These are phyloP conservation scores for Pythium sukuiense DNA, from an alignment of 352 stramenopile genomes.

Conservation along the genomic window DNA sequence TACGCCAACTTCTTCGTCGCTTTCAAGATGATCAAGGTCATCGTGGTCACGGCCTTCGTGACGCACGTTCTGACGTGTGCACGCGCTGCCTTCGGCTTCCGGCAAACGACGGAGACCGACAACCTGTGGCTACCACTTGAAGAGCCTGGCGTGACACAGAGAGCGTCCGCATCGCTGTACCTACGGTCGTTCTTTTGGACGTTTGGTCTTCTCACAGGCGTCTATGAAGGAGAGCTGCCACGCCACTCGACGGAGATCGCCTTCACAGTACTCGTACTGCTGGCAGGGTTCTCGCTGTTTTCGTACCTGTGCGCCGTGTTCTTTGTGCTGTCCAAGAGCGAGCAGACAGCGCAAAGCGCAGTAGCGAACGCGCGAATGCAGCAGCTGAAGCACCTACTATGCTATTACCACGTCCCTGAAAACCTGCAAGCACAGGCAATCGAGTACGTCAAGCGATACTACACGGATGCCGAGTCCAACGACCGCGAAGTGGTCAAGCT, in stretches of 20 bases:
- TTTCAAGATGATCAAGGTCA: slow-evolving; percentile 53
- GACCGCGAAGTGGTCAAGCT: slow-evolving; percentile 62
- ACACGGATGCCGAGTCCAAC: slow-evolving; percentile 69
- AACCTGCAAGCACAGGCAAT: slow-evolving; percentile 47
- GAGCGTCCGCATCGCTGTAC: slow-evolving; percentile 27
- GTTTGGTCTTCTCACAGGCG: slow-evolving; percentile 53
- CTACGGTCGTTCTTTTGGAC: slow-evolving; percentile 48
- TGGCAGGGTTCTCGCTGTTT: slow-evolving; percentile 60
- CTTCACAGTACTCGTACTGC: slow-evolving; percentile 48
- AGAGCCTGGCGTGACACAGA: neutral
- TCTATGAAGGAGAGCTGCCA: slow-evolving; percentile 53
- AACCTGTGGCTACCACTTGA: slow-evolving; percentile 30
- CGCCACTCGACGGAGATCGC: slow-evolving; percentile 35
- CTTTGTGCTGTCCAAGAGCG: slow-evolving; percentile 72
- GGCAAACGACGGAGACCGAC: slow-evolving; percentile 8
- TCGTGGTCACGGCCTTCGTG: slow-evolving; percentile 38
- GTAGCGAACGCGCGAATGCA: slow-evolving; percentile 55
- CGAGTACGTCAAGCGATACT: slow-evolving; percentile 65
- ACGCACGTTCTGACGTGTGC: slow-evolving; percentile 53
- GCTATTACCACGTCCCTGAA: slow-evolving; percentile 61
- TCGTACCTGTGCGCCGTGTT: slow-evolving; percentile 62
- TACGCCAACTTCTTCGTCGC: slow-evolving; percentile 53
- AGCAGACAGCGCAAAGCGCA: slow-evolving; percentile 42
- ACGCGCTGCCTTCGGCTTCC: slow-evolving; percentile 40
- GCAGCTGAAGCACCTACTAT: slow-evolving; percentile 64